Percentiles rank a stretch among this genome's conserved stretches.
Evolutionary conservation across 176 grass and related monocot genomes (phyloP).

Genomic region (Carex littledalei): DNA sequence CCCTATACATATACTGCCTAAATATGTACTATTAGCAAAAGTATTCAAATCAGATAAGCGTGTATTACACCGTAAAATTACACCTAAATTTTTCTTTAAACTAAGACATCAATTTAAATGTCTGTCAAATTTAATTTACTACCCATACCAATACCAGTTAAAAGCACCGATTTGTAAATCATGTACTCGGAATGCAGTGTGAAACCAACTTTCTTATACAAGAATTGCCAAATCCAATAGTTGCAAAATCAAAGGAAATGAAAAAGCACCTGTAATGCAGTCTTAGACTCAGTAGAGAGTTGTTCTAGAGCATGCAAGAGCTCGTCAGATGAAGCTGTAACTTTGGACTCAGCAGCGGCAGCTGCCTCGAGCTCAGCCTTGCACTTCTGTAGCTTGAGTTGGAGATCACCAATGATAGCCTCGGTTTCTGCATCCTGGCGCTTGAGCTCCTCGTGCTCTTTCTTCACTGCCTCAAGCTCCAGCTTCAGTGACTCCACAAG

Average conservation of each 20-base stretch:
- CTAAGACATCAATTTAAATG: neutral
- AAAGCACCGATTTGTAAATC: neutral
- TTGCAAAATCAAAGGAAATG: neutral
- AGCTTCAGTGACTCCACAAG: constrained; percentile 76
- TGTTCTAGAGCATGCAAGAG: constrained; percentile 71
- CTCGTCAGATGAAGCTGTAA: constrained; percentile 77
- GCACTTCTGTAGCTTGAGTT: constrained; percentile 83
- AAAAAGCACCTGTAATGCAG: constrained; percentile 35
- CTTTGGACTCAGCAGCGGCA: constrained; percentile 68
- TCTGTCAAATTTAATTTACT: neutral
- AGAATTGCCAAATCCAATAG: neutral
- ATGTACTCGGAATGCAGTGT: neutral
- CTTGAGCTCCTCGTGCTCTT: constrained; percentile 84
- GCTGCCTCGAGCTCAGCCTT: constrained; percentile 91
- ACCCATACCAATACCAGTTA: neutral
- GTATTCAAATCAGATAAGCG: no score
- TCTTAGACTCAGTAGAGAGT: constrained; percentile 80
- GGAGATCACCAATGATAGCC: constrained; percentile 61
- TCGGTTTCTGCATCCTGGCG: constrained; percentile 78
- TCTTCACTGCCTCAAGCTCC: constrained; percentile 58
- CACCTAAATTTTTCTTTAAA: neutral
- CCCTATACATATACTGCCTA: no score
- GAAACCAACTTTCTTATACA: neutral
- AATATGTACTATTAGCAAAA: no score
- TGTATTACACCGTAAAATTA: neutral